These are phyloP conservation scores for Patellaria atrata DNA, from an alignment of 495 filamentous ascomycete species.

Conservation along the genomic window DNA sequence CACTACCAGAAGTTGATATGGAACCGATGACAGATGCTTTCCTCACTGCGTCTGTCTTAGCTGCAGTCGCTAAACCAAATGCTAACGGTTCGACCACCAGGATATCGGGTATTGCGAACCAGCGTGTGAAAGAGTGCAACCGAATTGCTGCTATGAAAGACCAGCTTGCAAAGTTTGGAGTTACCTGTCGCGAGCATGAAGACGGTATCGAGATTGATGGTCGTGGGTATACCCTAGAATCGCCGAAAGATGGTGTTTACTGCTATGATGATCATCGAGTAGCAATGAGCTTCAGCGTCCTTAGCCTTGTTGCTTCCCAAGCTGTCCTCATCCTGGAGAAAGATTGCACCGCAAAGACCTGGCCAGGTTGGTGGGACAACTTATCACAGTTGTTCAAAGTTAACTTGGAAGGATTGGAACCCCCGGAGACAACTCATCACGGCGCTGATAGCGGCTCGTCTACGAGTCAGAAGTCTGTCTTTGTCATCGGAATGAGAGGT, in stretches of 20 bases:
- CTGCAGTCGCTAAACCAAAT: conserved; percentile 58
- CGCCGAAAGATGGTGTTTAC: conserved; percentile 53
- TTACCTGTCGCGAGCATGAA: conserved; percentile 71
- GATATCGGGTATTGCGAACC: conserved; percentile 95
- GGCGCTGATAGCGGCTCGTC: conserved; percentile 29
- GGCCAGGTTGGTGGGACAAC: conserved; percentile 98
- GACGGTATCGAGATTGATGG: conserved; percentile 59
- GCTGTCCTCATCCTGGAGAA: conserved; percentile 71
- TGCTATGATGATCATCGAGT: conserved; percentile 98
- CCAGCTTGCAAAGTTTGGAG: conserved; percentile 90
- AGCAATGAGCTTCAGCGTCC: conserved; percentile 95
- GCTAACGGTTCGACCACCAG: conserved; percentile 48
- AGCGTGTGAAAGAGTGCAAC: conserved; percentile 97
- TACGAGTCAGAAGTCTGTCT: conserved; percentile 49
- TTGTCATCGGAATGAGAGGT: conserved; percentile 95
- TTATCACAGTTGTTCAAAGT: conserved; percentile 62
- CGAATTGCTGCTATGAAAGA: conserved; percentile 94
- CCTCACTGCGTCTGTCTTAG: conserved; percentile 83
- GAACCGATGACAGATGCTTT: conserved; percentile 99
- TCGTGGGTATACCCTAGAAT: conserved; percentile 16
- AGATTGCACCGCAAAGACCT: conserved; percentile 95
- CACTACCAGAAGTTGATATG: conserved; percentile 78
- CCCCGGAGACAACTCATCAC: conserved; percentile 7
- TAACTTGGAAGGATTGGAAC: conserved; percentile 55
- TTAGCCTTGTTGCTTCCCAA: conserved; percentile 59